Evolutionary conservation across 441 rosid genomes (phyloP).

Genomic region (Gossypium davidsonii): DNA sequence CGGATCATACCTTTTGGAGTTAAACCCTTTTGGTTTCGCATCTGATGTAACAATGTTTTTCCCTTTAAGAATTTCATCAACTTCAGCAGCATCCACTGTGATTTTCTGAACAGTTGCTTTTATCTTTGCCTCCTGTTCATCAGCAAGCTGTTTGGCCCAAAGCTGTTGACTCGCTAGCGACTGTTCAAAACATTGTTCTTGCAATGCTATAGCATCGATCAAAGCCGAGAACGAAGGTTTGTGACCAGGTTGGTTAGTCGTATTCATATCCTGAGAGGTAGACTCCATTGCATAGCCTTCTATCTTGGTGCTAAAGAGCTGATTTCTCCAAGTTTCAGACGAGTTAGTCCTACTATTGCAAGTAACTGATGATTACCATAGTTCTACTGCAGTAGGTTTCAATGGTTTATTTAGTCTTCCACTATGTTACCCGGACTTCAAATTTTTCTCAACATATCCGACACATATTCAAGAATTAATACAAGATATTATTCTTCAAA

Average conservation of each 20-base stretch:
- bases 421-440: neutral
- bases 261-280: neutral
- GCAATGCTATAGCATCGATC: neutral
- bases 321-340: neutral
- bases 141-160: conserved; percentile 9
- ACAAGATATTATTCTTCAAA: neutral
- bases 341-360: neutral
- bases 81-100: neutral
- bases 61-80: neutral
- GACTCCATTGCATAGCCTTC: conserved; percentile 4
- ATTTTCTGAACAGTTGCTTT: neutral
- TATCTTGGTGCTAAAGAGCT: neutral
- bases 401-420: neutral
- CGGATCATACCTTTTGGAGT: neutral
- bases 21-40: neutral
- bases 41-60: neutral
- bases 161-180: conserved; percentile 1
- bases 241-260: neutral
- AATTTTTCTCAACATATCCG: neutral
- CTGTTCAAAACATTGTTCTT: conserved; percentile 6
- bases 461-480: neutral
- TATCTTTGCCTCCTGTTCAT: conserved; percentile 10
- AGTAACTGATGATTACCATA: neutral
- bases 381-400: neutral
- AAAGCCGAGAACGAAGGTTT: neutral